A percentile compares a stretch with the other conserved stretches of the same genome.
These are phyloP conservation scores for Candida boleticola DNA, from an alignment of 805 yeast species.

Conservation along the genomic window DNA sequence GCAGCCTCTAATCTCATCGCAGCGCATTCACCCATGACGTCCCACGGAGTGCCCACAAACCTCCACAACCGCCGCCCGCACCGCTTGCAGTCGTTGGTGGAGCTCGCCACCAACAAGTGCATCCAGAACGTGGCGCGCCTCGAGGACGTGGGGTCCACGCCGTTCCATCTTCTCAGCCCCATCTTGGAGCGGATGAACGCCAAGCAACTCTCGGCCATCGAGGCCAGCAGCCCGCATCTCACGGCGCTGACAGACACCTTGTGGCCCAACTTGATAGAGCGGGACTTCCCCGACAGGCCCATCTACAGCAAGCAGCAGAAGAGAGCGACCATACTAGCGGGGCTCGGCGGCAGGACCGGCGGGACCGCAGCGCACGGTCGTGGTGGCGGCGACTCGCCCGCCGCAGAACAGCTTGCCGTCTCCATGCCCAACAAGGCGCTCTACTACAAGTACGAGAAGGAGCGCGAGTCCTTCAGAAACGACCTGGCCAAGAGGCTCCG, in stretches of 20 bases:
- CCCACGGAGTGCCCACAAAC: too few relatives aligned
- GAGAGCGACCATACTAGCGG: background rate
- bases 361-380: background rate
- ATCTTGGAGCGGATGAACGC: conserved; percentile 44
- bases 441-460: conserved; percentile 37
- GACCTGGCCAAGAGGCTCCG: conserved; percentile 46
- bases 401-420: background rate
- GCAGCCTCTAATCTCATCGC: too few relatives aligned
- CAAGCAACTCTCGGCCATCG: conserved; percentile 41
- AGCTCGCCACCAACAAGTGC: conserved; percentile 15
- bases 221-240: conserved; percentile 42
- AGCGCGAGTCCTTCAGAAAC: conserved; percentile 42
- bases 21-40: too few relatives aligned
- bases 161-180: conserved; percentile 49
- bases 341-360: background rate
- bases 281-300: conserved; percentile 51
- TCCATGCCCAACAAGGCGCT: conserved; percentile 34
- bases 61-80: background rate
- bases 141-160: conserved; percentile 26
- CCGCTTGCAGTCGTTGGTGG: conserved; percentile 6
- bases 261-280: conserved; percentile 44
- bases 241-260: conserved; percentile 40
- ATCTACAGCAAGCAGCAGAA: background rate
- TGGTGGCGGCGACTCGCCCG: conserved; percentile 1
- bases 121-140: conserved; percentile 20